These are phyloP conservation scores for Candida glaebosa DNA, from an alignment of 805 yeast genomes.

Conservation along the genomic window DNA sequence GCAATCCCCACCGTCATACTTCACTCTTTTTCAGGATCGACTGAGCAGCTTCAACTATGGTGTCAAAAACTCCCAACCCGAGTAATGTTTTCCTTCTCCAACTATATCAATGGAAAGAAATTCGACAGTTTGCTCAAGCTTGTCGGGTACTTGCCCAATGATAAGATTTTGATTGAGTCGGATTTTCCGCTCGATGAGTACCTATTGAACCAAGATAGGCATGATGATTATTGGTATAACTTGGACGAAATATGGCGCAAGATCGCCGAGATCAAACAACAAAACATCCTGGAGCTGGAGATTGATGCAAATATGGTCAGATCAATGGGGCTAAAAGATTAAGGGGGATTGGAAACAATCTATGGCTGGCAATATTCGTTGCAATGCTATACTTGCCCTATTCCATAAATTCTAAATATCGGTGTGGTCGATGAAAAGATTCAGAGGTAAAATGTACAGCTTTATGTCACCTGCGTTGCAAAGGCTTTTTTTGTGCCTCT, in stretches of 20 bases:
- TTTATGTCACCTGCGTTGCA: no score
- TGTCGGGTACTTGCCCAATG: conserved; percentile 12
- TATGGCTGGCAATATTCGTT: no score
- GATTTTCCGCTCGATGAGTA: conserved; percentile 31
- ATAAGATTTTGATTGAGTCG: conserved; percentile 33
- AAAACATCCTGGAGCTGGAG: conserved; percentile 7
- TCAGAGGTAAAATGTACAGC: no score
- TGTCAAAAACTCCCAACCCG: conserved; percentile 26
- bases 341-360: no score
- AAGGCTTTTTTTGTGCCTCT: no score
- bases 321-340: conserved; percentile 6
- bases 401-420: no score
- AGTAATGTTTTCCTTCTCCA: conserved; percentile 53
- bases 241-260: conserved; percentile 7
- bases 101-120: conserved; percentile 43
- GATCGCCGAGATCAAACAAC: conserved; percentile 10
- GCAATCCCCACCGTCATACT: conserved; percentile 49
- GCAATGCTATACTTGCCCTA: no score
- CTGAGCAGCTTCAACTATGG: conserved; percentile 59
- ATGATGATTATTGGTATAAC: background rate
- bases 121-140: conserved; percentile 17
- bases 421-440: no score
- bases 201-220: conserved; percentile 7
- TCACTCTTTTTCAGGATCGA: conserved; percentile 85
- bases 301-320: conserved; percentile 11